Base-by-base conservation (phyloP, 2,329 filamentous ascomycete species). In the Penicillium sp. region DNA sequence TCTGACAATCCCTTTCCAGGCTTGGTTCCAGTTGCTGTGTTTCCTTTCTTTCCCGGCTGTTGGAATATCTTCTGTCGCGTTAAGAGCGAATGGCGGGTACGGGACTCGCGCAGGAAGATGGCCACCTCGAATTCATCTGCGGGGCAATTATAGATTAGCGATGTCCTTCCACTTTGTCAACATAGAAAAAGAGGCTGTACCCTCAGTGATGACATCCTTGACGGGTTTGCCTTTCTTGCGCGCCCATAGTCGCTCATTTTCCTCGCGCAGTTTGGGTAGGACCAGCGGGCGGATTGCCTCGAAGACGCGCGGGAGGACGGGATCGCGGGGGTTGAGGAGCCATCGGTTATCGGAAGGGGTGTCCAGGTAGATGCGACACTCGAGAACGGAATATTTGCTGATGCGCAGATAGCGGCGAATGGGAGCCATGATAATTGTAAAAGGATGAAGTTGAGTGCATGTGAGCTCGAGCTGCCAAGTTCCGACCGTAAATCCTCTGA, bases 311-410 rank as follows among this genome's bases (percentile, higher is more conserved):
- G 86, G 84, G 12, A 98, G 80, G 13, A 92, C 81, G 3, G 88
- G 83, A 60, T 90, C 78, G 56, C 84, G 82, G 31, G 87, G 79
- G 57, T 95, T 80, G 15, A 98, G 81, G 84, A 95, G 96, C 64
- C 86, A 84, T 57, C 89, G 82, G 23, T 83, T 82, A 53, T 95
- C 82, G 10, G 86, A 82, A 0, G 93, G 93, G 61, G 92, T 91
- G 57, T 97, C 92, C 41, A 96, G 83, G 71, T 97, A 97, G 59
- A 98, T 93, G 57, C 91, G 90, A 57, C 89, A 90, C 78, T 98
- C 93, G n/a, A 98, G 80, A 28, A 96, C 90, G 4, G 92, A 95
- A 70, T 89, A 88, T 66, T 92, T 91, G 47, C 88, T 92, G 61
- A 97, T 95, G 45, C 92, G 83, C 47, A 97, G 79, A 68, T 97